Evolutionary conservation across 1,284 basidiomycete species (phyloP).

Genomic region (Vanrija pseudolonga): DNA sequence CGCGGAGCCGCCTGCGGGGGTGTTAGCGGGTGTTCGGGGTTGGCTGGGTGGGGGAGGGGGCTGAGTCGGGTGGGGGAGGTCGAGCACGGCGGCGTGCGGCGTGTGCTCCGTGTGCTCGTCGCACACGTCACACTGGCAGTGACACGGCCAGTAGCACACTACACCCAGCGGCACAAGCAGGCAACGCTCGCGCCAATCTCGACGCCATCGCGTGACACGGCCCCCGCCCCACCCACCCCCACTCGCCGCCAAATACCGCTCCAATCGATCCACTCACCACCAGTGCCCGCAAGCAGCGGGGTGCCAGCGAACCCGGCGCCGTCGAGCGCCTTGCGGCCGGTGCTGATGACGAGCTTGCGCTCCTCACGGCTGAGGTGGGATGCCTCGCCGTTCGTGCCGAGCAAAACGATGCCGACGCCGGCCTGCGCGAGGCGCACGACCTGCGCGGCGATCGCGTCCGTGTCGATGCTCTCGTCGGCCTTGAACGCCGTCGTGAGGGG

Average conservation of each 20-base stretch:
- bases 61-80: not conserved
- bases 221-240: too few relatives aligned
- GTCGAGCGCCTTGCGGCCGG: conserved; percentile 71
- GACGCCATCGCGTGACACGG: not conserved
- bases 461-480: conserved; percentile 45
- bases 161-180: too few relatives aligned
- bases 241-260: not conserved
- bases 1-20: conserved; percentile 55
- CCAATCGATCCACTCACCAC: conserved; percentile 60
- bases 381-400: conserved; percentile 53
- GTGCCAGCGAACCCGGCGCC: conserved; percentile 64
- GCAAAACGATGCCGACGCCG: conserved; percentile 50
- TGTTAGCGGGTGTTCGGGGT: not conserved
- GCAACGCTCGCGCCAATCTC: not conserved
- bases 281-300: conserved; percentile 78
- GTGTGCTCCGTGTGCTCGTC: too few relatives aligned
- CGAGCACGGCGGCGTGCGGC: too few relatives aligned
- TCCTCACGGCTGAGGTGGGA: conserved; percentile 66
- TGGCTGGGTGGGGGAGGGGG: not conserved
- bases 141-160: too few relatives aligned
- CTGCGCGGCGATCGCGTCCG: conserved; percentile 47
- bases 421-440: conserved; percentile 50
- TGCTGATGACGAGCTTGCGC: conserved; percentile 60
- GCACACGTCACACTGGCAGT: too few relatives aligned
- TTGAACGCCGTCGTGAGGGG: conserved; percentile 53